Percentiles rank a stretch among this genome's conserved stretches.
Conservation (phyloP, 108 stramenopile species). For the Schizochytrium sp. region DNA sequence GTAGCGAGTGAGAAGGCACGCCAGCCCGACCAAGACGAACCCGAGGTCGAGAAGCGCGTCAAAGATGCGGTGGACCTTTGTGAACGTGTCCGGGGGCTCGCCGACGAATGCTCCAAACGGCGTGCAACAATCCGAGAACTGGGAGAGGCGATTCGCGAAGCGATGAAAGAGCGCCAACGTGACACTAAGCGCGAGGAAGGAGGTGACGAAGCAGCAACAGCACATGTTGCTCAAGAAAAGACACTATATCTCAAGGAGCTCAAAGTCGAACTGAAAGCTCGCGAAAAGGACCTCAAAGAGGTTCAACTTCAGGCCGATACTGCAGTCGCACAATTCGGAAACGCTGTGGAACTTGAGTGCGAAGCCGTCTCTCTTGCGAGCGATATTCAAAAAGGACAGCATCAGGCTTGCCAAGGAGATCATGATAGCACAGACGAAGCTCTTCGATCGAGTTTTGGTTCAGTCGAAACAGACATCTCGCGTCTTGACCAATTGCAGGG, state of each 20-base stretch:
- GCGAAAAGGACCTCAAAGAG: neutral
- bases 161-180: neutral
- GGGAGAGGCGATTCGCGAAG: neutral
- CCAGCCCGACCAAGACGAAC: neutral
- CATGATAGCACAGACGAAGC: too few species aligned
- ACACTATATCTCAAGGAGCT: neutral
- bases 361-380: neutral
- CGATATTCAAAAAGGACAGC: too few species aligned
- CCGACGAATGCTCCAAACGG: neutral
- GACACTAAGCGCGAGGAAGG: neutral
- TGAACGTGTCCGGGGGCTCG: neutral
- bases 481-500: neutral
- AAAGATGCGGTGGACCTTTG: neutral
- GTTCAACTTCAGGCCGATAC: neutral
- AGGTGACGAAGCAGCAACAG: neutral
- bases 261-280: neutral
- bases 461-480: neutral
- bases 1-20: neutral
- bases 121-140: neutral
- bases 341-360: neutral
- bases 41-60: neutral
- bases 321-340: neutral
- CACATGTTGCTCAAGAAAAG: too few species aligned
- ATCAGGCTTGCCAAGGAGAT: too few species aligned
- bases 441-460: neutral